Evolutionary conservation across 2,329 filamentous ascomycete genomes (phyloP).

Genomic region (Diaporthe australafricana): DNA sequence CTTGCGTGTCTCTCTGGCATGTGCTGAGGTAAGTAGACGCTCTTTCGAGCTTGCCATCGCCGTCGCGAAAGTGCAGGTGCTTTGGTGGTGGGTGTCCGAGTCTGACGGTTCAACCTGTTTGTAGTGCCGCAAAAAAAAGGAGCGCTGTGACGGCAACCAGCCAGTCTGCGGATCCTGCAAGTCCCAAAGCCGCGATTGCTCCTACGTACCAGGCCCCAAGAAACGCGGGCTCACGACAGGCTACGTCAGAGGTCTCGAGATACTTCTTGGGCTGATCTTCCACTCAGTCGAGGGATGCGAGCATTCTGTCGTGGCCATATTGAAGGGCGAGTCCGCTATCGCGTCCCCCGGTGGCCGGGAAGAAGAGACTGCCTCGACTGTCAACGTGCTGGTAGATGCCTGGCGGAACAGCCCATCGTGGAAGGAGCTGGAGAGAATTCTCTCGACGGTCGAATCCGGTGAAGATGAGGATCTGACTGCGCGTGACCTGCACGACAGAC

Average conservation of each 20-base stretch:
- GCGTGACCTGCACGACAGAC: constrained; percentile 17
- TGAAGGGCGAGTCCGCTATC: constrained; percentile 1
- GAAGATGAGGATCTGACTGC: constrained; percentile 1
- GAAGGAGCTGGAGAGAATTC: constrained; percentile 1
- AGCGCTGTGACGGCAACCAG: constrained; percentile 1
- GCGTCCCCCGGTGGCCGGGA: background rate
- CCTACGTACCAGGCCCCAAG: background rate
- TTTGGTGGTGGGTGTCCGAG: background rate
- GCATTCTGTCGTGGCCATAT: background rate
- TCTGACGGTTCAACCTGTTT: constrained; percentile 34
- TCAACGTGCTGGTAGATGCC: constrained; percentile 3
- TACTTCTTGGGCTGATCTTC: background rate
- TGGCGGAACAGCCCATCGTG: constrained; percentile 4
- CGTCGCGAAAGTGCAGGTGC: background rate
- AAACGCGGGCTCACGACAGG: constrained; percentile 14
- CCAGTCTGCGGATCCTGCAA: constrained; percentile 1
- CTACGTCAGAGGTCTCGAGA: constrained; percentile 10
- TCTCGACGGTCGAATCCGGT: background rate
- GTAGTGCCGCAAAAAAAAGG: constrained; percentile 3
- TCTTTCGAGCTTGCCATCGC: background rate
- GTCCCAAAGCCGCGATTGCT: constrained; percentile 5
- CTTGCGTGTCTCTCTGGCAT: background rate
- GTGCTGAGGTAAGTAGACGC: background rate
- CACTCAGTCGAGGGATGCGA: constrained; percentile 4
- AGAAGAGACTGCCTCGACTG: background rate